Conservation (phyloP, 2,329 filamentous ascomycete genomes). For the Chaetomiaceae sp. region DNA sequence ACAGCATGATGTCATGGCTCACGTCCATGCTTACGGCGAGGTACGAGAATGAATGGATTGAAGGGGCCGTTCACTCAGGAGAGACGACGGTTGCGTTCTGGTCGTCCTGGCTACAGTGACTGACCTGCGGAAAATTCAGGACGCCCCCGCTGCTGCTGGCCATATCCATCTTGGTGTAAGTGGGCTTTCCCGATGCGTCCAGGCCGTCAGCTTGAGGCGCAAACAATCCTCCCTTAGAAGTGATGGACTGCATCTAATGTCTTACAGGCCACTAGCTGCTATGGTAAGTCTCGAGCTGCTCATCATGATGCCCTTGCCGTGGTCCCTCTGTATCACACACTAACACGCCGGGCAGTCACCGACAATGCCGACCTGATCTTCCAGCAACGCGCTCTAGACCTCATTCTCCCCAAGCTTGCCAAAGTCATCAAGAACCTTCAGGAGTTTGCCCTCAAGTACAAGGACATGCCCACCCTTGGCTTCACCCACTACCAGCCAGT, state of each 20-base stretch:
- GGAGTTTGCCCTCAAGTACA: slow-evolving; percentile 68
- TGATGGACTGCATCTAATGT: background rate
- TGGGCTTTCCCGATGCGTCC: background rate
- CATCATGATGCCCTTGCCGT: background rate
- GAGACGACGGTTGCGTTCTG: background rate
- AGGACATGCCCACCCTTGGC: slow-evolving; percentile 63
- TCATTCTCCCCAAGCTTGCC: slow-evolving; percentile 72
- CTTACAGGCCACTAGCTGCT: slow-evolving; percentile 40
- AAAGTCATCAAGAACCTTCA: slow-evolving; percentile 72
- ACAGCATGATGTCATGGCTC: slow-evolving; percentile 54
- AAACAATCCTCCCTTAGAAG: background rate
- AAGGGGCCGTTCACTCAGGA: too few species aligned
- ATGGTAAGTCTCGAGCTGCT: slow-evolving; percentile 24
- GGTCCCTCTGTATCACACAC: background rate
- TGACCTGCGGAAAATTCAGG: slow-evolving; percentile 7
- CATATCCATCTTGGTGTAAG: slow-evolving; percentile 77
- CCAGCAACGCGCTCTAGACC: slow-evolving; percentile 59
- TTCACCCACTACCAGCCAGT: slow-evolving; percentile 69
- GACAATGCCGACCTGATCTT: slow-evolving; percentile 78
- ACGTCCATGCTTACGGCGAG: slow-evolving; percentile 70
- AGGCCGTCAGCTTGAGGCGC: background rate
- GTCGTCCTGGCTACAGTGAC: background rate
- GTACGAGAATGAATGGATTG: slow-evolving; percentile 31
- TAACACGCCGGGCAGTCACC: slow-evolving; percentile 43
- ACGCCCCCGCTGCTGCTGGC: slow-evolving; percentile 71